Percentiles rank a stretch among this genome's conserved stretches.
These are phyloP conservation scores for Jaapia argillacea DNA, from an alignment of 768 basidiomycete species.

Conservation along the genomic window DNA sequence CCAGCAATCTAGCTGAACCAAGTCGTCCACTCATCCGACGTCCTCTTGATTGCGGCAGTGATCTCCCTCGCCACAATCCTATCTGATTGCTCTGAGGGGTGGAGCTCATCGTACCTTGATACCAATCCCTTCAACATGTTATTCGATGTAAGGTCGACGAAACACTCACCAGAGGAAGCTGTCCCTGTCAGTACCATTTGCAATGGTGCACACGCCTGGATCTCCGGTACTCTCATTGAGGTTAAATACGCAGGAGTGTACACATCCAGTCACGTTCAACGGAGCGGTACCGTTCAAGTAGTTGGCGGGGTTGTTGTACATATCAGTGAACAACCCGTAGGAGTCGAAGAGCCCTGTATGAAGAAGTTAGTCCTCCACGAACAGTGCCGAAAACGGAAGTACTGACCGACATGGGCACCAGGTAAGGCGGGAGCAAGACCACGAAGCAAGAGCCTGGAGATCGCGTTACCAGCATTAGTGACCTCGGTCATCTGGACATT, in stretches of 20 bases:
- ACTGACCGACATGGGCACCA: constrained; percentile 46
- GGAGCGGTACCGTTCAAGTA: constrained; percentile 61
- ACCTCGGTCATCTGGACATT: constrained; percentile 10
- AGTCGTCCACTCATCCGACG: constrained; percentile 4
- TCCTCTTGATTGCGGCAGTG: constrained; percentile 3
- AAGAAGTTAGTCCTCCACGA: neutral
- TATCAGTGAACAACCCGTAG: constrained; percentile 49
- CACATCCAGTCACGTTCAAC: constrained; percentile 44
- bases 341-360: constrained; percentile 48
- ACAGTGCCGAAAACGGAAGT: constrained; percentile 6
- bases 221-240: constrained; percentile 19
- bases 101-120: constrained; percentile 1
- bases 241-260: constrained; percentile 37
- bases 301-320: constrained; percentile 34
- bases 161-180: constrained; percentile 2
- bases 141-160: neutral
- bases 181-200: constrained; percentile 2
- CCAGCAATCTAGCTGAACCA: constrained; percentile 1
- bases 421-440: constrained; percentile 6
- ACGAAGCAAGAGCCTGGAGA: constrained; percentile 10
- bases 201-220: constrained; percentile 9
- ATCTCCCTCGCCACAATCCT: neutral
- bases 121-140: neutral
- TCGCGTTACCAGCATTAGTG: constrained; percentile 9
- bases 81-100: constrained; percentile 1